phyloP scores from a whole-genome alignment of 805 yeast species.

The Ogataea sp. region DNA sequence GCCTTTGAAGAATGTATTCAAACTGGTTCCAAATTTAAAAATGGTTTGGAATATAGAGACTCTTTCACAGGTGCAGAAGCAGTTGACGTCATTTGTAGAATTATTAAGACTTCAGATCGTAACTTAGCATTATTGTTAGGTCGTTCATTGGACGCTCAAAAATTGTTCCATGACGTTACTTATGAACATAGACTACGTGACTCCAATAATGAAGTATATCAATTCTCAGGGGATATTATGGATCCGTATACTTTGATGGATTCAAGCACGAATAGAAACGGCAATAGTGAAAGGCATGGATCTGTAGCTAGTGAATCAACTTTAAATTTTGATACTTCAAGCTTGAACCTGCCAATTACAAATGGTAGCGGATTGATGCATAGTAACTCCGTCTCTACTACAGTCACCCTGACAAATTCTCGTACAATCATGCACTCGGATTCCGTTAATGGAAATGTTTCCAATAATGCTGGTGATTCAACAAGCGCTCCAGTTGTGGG shows the following conservation, averaged over 20 bases:
- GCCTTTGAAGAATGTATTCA: slow-evolving; percentile 64
- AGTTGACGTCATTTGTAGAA: slow-evolving; percentile 79
- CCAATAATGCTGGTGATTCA: neutral
- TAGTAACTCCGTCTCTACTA: neutral
- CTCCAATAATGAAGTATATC: slow-evolving; percentile 80
- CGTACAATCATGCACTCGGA: neutral
- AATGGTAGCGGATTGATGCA: neutral
- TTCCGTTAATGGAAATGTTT: neutral
- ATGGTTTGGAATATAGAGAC: slow-evolving; percentile 86
- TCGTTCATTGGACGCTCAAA: slow-evolving; percentile 88
- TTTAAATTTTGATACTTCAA: slow-evolving; percentile 9
- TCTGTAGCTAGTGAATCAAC: slow-evolving; percentile 19
- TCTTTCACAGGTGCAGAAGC: slow-evolving; percentile 93
- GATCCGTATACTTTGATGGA: slow-evolving; percentile 13
- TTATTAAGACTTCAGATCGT: slow-evolving; percentile 84
- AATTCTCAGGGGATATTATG: slow-evolving; percentile 52
- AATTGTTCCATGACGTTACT: slow-evolving; percentile 89
- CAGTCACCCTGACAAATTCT: neutral
- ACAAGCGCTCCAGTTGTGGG: slow-evolving; percentile 54
- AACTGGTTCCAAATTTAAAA: slow-evolving; percentile 74
- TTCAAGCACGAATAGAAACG: neutral
- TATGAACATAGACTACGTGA: slow-evolving; percentile 91
- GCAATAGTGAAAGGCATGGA: slow-evolving; percentile 14
- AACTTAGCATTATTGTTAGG: slow-evolving; percentile 85
- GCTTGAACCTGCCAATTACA: slow-evolving; percentile 10